Evolutionary conservation across 768 basidiomycete species (phyloP).

Genomic region (Boletus edulis): DNA sequence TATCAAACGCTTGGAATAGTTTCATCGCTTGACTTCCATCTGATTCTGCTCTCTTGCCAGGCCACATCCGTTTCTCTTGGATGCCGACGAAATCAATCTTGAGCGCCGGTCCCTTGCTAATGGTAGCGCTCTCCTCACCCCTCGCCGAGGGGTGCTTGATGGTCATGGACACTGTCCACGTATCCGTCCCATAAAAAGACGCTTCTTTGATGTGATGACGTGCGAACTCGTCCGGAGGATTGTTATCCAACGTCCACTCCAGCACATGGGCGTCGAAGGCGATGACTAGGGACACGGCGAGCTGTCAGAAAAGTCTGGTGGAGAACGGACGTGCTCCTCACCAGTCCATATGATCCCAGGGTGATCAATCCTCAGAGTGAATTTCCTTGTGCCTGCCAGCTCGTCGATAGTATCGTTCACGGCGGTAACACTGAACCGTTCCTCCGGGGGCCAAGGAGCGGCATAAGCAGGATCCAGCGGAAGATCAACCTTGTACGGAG

Average conservation of each 20-base stretch:
- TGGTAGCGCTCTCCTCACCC: not conserved
- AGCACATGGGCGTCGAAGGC: constrained; percentile 91
- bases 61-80: constrained; percentile 84
- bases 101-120: constrained; percentile 29
- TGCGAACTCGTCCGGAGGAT: constrained; percentile 70
- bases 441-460: constrained; percentile 46
- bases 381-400: constrained; percentile 58
- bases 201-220: constrained; percentile 93
- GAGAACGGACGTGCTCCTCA: constrained; percentile 27
- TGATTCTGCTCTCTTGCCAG: constrained; percentile 54
- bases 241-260: constrained; percentile 76
- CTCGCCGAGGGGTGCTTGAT: constrained; percentile 45
- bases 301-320: not conserved
- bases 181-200: constrained; percentile 76
- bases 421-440: constrained; percentile 53
- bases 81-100: constrained; percentile 77
- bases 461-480: constrained; percentile 45
- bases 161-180: constrained; percentile 72
- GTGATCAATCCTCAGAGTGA: constrained; percentile 71
- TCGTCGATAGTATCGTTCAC: constrained; percentile 55
- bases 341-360: constrained; percentile 88
- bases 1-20: constrained; percentile 73
- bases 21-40: constrained; percentile 60
- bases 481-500: constrained; percentile 76
- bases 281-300: constrained; percentile 47